Conservation (phyloP, 768 basidiomycete species). For the Tubosaeta sp. region DNA sequence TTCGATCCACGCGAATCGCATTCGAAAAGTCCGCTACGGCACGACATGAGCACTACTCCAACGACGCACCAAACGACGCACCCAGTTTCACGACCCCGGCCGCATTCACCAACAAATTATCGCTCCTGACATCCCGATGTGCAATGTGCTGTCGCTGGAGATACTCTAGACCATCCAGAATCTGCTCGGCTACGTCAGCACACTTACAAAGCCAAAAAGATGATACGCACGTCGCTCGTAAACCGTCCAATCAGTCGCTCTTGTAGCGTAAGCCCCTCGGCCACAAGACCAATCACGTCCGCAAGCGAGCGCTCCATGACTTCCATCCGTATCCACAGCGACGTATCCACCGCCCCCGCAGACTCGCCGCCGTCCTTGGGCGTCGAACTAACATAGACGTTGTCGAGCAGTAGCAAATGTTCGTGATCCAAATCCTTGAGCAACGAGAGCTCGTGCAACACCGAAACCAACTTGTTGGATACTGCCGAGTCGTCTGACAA, state of each 20-base stretch:
- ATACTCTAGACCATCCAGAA: constrained; percentile 61
- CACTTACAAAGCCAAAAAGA: not conserved
- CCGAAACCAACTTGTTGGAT: constrained; percentile 58
- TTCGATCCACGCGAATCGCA: constrained; percentile 56
- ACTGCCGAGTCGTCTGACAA: constrained; percentile 30
- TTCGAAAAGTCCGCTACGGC: constrained; percentile 73
- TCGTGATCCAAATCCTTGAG: constrained; percentile 55
- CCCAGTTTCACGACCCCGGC: constrained; percentile 72
- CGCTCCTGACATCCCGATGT: constrained; percentile 81
- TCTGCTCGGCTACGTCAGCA: constrained; percentile 36
- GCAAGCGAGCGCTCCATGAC: constrained; percentile 86
- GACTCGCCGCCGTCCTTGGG: constrained; percentile 16
- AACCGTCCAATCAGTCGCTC: constrained; percentile 73
- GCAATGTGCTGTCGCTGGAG: constrained; percentile 64
- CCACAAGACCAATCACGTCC: constrained; percentile 66
- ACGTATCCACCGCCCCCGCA: constrained; percentile 39
- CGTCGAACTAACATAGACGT: constrained; percentile 58
- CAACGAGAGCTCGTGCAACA: constrained; percentile 57
- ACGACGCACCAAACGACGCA: constrained; percentile 31
- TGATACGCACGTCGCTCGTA: constrained; percentile 63
- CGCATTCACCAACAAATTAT: constrained; percentile 71
- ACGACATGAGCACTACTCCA: no score
- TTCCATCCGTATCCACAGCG: constrained; percentile 86
- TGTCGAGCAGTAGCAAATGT: constrained; percentile 65
- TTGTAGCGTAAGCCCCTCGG: constrained; percentile 56